Evolutionary conservation across 2,329 filamentous ascomycete species (phyloP).

Genomic region (Penicillium sp.): DNA sequence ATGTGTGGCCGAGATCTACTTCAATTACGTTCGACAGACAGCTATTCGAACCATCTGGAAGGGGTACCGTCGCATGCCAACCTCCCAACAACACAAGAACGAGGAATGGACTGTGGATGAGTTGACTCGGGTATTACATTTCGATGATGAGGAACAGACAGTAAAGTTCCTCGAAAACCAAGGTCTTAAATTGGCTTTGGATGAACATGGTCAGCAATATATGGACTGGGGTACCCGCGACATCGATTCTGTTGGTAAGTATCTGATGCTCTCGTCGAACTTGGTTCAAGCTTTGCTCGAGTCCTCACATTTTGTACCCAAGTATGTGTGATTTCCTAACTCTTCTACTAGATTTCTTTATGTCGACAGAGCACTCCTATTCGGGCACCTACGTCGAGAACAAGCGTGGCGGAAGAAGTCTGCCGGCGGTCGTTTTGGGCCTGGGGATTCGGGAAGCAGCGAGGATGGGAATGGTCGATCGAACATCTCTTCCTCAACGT

Average conservation of each 20-base stretch:
- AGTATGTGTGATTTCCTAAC: not conserved
- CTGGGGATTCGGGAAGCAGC: slow-evolving; percentile 58
- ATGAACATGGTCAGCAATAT: slow-evolving; percentile 52
- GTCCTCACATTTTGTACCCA: no score
- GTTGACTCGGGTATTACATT: slow-evolving; percentile 56
- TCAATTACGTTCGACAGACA: slow-evolving; percentile 61
- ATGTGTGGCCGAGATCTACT: slow-evolving; percentile 67
- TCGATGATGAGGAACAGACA: slow-evolving; percentile 61
- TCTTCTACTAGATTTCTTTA: slow-evolving; percentile 40
- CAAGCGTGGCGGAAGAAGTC: slow-evolving; percentile 60
- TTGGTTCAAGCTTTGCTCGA: not conserved
- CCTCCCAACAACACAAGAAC: slow-evolving; percentile 54
- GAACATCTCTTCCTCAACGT: slow-evolving; percentile 37
- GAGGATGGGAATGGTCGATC: slow-evolving; percentile 54
- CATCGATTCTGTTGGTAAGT: slow-evolving; percentile 53
- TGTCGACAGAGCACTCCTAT: slow-evolving; percentile 56
- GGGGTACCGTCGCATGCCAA: slow-evolving; percentile 53
- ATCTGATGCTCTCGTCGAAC: not conserved
- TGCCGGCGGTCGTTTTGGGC: slow-evolving; percentile 63
- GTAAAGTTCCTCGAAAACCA: slow-evolving; percentile 59
- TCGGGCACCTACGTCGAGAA: slow-evolving; percentile 60
- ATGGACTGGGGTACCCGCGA: slow-evolving; percentile 54
- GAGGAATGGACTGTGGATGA: slow-evolving; percentile 62
- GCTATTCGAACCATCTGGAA: slow-evolving; percentile 61
- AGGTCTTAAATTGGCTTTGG: slow-evolving; percentile 55